A percentile compares a stretch with the other conserved stretches of the same genome.
Conservation (phyloP, 768 basidiomycete genomes). For the Gautieria morchelliformis region DNA sequence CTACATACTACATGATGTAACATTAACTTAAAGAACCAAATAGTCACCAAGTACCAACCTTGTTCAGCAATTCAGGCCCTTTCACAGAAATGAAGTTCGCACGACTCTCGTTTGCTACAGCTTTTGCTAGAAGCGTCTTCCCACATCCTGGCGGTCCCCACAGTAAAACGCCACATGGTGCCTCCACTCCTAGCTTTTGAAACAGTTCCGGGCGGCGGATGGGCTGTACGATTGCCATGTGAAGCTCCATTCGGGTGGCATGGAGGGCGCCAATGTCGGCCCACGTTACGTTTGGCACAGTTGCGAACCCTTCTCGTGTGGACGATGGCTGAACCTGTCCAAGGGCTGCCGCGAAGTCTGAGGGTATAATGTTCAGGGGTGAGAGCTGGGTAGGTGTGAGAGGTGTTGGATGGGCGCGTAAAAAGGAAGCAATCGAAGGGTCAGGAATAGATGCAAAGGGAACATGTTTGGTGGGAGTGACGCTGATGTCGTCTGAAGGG, state of each 20-base stretch:
- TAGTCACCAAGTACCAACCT: constrained; percentile 39
- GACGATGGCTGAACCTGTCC: constrained; percentile 90
- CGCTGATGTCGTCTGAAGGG: constrained; percentile 11
- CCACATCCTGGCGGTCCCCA: constrained; percentile 99
- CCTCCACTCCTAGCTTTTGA: constrained; percentile 77
- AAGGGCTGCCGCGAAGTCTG: constrained; percentile 78
- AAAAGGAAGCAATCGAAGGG: constrained; percentile 81
- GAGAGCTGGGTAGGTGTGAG: constrained; percentile 70
- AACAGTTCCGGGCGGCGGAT: constrained; percentile 87
- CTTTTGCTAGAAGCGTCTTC: constrained; percentile 95
- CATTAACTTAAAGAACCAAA: constrained; percentile 1
- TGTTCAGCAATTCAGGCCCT: constrained; percentile 93
- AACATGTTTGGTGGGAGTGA: constrained; percentile 12
- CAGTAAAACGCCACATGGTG: constrained; percentile 87
- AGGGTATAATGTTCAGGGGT: constrained; percentile 69
- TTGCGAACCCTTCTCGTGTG: constrained; percentile 96
- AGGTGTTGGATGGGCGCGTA: constrained; percentile 76
- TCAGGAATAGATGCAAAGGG: constrained; percentile 30
- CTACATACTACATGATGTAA: constrained; percentile 63
- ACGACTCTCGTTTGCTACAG: constrained; percentile 89
- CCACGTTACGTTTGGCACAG: constrained; percentile 94
- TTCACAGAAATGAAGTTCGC: constrained; percentile 99
- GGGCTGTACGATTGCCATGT: constrained; percentile 97
- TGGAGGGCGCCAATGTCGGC: constrained; percentile 90
- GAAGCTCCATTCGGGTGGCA: constrained; percentile 77